Evolutionary conservation across 139 green algal genomes (phyloP), one percentile per base, ranked within the genome.

Genomic region (Picochlorum sp.): DNA sequence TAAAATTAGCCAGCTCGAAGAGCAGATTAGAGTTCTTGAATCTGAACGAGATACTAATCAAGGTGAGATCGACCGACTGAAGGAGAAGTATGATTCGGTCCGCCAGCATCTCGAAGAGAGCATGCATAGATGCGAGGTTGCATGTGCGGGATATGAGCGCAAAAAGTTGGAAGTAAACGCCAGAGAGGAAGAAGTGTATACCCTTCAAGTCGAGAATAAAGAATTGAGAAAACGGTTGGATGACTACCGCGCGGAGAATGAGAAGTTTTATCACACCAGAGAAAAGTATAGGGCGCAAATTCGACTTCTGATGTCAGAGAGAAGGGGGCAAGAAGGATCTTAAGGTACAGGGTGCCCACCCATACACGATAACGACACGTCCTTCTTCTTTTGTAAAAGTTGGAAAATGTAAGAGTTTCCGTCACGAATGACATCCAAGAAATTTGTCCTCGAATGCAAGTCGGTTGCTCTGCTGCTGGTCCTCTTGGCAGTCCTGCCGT

Each of bases 131-230:
- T 20, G 23, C 62, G 62, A 76, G 49, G 41, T 76, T 34, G 70
- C 70, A 34, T 50, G 50, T 31, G 61, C 67, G 49, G 70, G 55
- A 1, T 44, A 63, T 2, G 70, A 76, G 44, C 52, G 70, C 4
- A 66, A 59, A 7, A 26, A 52, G 23, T 24, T 21, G 15, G 70
- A 76, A 55, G 28, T 66, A 45, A 37, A 52, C 16, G 55, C 61
- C 26, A 76, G 69, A 57, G 70, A 76, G 56, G 70, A 76, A 62
- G 70, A 76, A 61, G 59, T 72, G 14, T 70, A 62, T 16, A 16
- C 52, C 15, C 45, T 76, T 10, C 62, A 73, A 62, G 64, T 77
- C n/a, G 41, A 56, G 3, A 23, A 68, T 2, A 55, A 73, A 62
- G 64, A 68, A 58, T 47, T 57, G 8, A 57, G 64, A 51, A 37